Conservation (phyloP, 805 yeast genomes). For the Candida xiaguanensis region DNA sequence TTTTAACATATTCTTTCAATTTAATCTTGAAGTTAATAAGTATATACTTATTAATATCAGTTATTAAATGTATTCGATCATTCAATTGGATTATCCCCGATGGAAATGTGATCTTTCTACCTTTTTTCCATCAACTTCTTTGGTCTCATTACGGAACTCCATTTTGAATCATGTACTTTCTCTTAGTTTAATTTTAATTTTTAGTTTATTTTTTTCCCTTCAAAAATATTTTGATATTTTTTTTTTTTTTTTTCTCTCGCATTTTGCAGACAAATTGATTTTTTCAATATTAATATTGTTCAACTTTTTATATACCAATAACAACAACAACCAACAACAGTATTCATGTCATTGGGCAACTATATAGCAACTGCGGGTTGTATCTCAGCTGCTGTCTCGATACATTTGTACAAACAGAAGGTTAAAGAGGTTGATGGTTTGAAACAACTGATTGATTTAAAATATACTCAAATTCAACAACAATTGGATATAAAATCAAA, state of each 20-base stretch:
- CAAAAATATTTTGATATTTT: no score
- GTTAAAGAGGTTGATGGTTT: slow-evolving; percentile 1
- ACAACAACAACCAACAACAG: no score
- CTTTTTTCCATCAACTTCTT: not conserved
- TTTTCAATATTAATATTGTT: no score
- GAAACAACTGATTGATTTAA: not conserved
- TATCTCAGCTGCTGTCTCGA: slow-evolving; percentile 6
- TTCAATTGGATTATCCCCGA: no score
- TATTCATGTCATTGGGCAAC: slow-evolving; percentile 3
- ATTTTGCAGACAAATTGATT: not conserved
- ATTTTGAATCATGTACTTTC: not conserved
- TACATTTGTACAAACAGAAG: slow-evolving; percentile 3
- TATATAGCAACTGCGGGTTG: slow-evolving; percentile 7
- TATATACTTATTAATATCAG: no score
- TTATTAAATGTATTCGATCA: no score
- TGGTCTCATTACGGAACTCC: slow-evolving; percentile 1
- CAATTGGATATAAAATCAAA: slow-evolving; percentile 8
- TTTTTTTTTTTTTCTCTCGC: no score
- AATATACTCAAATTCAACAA: slow-evolving; percentile 1
- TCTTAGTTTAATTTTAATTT: not conserved
- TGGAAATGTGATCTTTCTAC: no score
- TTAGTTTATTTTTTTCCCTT: no score
- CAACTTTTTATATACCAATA: no score
- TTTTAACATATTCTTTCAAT: no score
- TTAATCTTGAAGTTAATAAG: no score